phyloP scores from a whole-genome alignment of 768 basidiomycete genomes.

The Cystofilobasidium macerans region DNA sequence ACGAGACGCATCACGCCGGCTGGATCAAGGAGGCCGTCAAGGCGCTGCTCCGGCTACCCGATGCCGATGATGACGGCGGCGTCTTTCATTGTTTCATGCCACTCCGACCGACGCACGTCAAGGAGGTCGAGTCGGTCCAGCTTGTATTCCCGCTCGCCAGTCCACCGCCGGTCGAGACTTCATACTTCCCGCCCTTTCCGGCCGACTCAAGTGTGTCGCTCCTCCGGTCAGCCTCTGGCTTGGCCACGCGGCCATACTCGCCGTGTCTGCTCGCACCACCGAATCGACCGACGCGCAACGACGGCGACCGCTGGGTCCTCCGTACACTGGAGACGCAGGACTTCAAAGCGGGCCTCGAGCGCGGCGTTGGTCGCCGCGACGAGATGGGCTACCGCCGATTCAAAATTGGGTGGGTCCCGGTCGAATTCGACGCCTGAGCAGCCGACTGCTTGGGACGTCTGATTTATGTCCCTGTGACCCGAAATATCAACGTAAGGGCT shows the following conservation, averaged over 20 bases:
- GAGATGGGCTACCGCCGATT: conserved; percentile 57
- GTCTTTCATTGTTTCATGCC: conserved; percentile 66
- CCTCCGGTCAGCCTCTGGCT: conserved; percentile 14
- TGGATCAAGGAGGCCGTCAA: conserved; percentile 57
- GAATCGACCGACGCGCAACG: not conserved
- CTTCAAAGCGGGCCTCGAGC: conserved; percentile 42
- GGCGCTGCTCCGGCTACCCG: conserved; percentile 43
- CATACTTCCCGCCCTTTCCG: not conserved
- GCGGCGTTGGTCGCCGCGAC: conserved; percentile 34
- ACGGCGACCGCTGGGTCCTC: conserved; percentile 35
- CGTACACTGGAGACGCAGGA: conserved; percentile 44
- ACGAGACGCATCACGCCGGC: conserved; percentile 52
- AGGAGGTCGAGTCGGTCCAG: conserved; percentile 54
- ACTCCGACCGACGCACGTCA: conserved; percentile 46
- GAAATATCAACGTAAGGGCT: too few species aligned
- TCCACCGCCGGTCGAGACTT: not conserved
- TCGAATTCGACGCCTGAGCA: not conserved
- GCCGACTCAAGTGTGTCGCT: not conserved
- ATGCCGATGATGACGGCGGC: conserved; percentile 19
- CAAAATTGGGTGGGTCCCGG: conserved; percentile 55
- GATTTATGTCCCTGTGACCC: too few species aligned
- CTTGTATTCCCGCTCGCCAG: conserved; percentile 24
- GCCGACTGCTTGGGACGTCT: too few species aligned
- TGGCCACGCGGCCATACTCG: not conserved
- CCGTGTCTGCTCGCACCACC: not conserved